Conservation (phyloP, 129 eudicot genomes). For the Chrysanthemum seticuspe region DNA sequence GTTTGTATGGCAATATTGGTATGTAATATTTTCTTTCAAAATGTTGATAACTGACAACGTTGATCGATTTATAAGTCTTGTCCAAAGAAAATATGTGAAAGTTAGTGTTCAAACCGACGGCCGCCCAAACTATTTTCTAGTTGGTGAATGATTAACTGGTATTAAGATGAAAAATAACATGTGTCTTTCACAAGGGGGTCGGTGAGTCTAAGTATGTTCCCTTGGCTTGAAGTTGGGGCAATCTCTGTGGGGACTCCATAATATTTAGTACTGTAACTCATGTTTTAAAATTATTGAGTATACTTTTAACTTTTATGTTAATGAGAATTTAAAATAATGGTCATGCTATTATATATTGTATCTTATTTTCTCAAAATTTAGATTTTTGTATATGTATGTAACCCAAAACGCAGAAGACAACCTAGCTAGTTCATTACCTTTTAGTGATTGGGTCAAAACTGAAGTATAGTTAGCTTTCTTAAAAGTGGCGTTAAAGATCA, state of each 20-base stretch:
- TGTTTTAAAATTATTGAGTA: background rate
- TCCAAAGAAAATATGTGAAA: no score
- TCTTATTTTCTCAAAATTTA: background rate
- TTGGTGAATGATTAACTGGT: background rate
- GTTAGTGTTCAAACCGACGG: no score
- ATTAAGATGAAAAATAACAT: background rate
- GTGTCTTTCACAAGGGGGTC: conserved; percentile 21
- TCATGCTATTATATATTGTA: no score
- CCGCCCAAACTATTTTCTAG: background rate
- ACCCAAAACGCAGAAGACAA: background rate
- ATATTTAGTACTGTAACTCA: conserved; percentile 5
- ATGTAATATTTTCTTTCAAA: no score
- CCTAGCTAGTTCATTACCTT: background rate
- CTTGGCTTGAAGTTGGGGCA: conserved; percentile 44
- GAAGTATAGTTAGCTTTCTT: background rate
- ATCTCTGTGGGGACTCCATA: conserved; percentile 23
- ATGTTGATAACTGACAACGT: no score
- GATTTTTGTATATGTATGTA: background rate
- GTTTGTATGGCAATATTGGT: background rate
- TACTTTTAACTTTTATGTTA: background rate
- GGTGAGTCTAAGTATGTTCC: conserved; percentile 36
- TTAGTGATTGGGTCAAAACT: background rate
- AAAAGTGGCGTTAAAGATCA: background rate
- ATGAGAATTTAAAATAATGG: background rate
- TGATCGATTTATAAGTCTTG: no score